phyloP scores from a whole-genome alignment of 2,329 filamentous ascomycete genomes.

The Juglanconis oblonga region DNA sequence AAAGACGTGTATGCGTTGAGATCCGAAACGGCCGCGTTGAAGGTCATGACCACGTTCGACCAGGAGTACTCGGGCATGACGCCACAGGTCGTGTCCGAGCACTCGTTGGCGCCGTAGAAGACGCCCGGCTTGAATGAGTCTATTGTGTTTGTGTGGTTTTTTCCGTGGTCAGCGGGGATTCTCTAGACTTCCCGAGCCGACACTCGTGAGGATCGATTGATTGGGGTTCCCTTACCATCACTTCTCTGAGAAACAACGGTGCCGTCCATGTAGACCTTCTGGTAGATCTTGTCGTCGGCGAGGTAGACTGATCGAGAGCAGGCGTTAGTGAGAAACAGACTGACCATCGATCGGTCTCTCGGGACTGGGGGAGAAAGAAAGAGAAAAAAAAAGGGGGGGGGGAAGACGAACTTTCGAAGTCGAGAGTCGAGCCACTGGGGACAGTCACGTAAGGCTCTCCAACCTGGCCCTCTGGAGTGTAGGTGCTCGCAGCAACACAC shows the following conservation, averaged over 20 bases:
- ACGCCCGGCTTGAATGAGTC: constrained; percentile 5
- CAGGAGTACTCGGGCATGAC: too few species aligned
- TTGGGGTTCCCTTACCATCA: constrained; percentile 1
- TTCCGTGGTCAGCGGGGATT: too few species aligned
- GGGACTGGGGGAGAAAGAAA: too few species aligned
- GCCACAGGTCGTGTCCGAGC: too few species aligned
- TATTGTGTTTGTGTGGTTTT: too few species aligned
- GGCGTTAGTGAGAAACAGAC: neutral
- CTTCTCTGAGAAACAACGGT: constrained; percentile 13
- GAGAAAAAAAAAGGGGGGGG: too few species aligned
- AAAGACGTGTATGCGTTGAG: neutral
- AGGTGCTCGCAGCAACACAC: constrained; percentile 10
- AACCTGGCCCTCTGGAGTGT: constrained; percentile 12
- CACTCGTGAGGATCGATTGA: too few species aligned
- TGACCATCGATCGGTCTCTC: too few species aligned
- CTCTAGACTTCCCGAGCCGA: too few species aligned
- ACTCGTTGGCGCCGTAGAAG: constrained; percentile 14
- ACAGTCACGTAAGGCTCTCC: constrained; percentile 7
- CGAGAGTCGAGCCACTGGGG: constrained; percentile 6
- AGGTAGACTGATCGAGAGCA: too few species aligned
- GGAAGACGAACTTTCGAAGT: constrained; percentile 3
- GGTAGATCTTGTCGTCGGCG: constrained; percentile 5
- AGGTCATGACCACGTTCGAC: too few species aligned
- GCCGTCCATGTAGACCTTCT: constrained; percentile 14
- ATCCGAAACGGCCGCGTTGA: too few species aligned